These are phyloP conservation scores for Rhododendron mucronatum DNA, from an alignment of 148 eudicot species.

Conservation along the genomic window DNA sequence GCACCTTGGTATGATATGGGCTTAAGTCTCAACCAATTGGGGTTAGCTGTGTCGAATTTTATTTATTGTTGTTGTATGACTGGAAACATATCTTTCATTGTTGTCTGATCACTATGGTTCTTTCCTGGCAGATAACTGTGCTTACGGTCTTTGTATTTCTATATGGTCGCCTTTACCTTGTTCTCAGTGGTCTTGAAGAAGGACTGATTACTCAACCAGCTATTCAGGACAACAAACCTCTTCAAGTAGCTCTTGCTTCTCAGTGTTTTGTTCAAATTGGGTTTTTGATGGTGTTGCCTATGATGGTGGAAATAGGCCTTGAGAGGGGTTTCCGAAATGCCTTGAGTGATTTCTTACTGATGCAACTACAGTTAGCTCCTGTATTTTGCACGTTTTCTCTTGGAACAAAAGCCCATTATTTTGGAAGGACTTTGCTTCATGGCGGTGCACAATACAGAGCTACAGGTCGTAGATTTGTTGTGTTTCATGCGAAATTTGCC, in stretches of 20 bases:
- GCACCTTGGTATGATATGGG: conserved; percentile 43
- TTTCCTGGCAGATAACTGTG: conserved; percentile 51
- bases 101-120: conserved; percentile 5
- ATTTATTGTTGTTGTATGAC: not conserved
- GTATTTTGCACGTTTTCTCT: conserved; percentile 73
- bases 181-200: conserved; percentile 65
- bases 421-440: conserved; percentile 67
- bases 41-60: not conserved
- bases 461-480: conserved; percentile 79
- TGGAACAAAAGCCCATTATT: conserved; percentile 69
- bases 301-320: conserved; percentile 73
- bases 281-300: conserved; percentile 62
- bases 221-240: conserved; percentile 46
- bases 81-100: not conserved
- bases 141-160: conserved; percentile 57
- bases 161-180: conserved; percentile 72
- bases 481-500: conserved; percentile 68
- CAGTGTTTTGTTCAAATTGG: conserved; percentile 70
- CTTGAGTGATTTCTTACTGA: conserved; percentile 47
- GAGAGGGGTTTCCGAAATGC: conserved; percentile 67
- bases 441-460: conserved; percentile 69
- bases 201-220: conserved; percentile 37
- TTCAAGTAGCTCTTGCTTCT: conserved; percentile 72
- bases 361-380: conserved; percentile 71
- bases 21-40: not conserved